Base-by-base conservation (phyloP, 2,329 filamentous ascomycete species). In the Fusarium citri region DNA sequence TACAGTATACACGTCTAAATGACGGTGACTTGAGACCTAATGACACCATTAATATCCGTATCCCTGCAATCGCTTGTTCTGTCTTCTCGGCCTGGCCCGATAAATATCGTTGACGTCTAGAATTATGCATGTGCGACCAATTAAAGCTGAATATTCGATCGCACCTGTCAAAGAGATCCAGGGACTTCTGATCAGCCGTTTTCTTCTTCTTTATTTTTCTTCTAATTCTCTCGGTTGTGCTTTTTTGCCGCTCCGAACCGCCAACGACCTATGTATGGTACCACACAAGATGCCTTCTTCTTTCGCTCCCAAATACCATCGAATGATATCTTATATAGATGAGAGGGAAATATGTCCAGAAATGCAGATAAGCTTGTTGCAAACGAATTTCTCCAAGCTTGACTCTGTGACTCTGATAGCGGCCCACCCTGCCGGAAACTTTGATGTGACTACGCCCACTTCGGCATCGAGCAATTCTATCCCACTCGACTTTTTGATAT, bases 1-100 rank as follows among this genome's bases (percentile, higher is more conserved):
- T 11, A n/a, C n/a, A n/a, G 31, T 20, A 8, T 12, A 8, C 15
- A 26, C 28, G 22, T 20, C 14, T 18, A 22, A 41, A 53, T 51
- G 49, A 41, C n/a, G 49, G 49, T 4, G 25, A 23, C 34, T 45
- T 18, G 26, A 49, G 26, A 49, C 47, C 60, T 51, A 41, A 74
- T 72, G 64, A 71, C 66, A 74, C 66, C 71, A 73, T 73, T 46
- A 15, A 58, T 37, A 73, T 51, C 71, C 72, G 55, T 37, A 73
- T 51, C 71, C 72, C 64, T 71, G 59, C 57, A 22, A 37, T 59
- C 42, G 48, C 56, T 43, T 31, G 48, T 55, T 65, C 49, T 18
- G 22, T 18, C 34, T 25, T 28, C 30, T 69, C 42, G 59, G 60
- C 54, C 22, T 68, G 40, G 30, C 31, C 59, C 40, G 51, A 49